Percentiles rank a stretch among this genome's conserved stretches.
phyloP scores from a whole-genome alignment of 345 rosid genomes.

The Leavenworthia alabamica region DNA sequence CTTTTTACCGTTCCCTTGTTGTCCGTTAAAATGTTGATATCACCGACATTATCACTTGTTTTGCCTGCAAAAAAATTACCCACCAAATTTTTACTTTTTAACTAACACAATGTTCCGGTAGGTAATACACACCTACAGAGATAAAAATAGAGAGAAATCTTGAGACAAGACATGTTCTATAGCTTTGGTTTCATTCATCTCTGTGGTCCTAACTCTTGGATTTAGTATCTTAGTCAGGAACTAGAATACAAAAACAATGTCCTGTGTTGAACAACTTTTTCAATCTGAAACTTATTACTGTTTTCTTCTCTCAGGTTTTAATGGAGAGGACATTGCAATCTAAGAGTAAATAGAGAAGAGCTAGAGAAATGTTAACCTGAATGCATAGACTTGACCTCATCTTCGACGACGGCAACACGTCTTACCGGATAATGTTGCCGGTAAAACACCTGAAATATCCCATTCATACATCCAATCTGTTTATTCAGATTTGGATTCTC shows the following conservation, averaged over 20 bases:
- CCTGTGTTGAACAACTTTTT: constrained; percentile 1
- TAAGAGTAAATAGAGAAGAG: not conserved
- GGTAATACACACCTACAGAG: not conserved
- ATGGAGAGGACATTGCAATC: constrained; percentile 11
- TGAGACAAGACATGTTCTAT: constrained; percentile 19
- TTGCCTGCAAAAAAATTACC: constrained; percentile 35
- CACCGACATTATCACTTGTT: constrained; percentile 32
- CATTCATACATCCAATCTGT: constrained; percentile 88
- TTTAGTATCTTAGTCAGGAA: constrained; percentile 28
- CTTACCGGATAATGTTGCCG: constrained; percentile 52
- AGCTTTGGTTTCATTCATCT: constrained; percentile 21
- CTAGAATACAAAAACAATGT: constrained; percentile 26
- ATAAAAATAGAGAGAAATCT: not conserved
- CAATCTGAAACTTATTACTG: not conserved
- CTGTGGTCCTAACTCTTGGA: constrained; percentile 26
- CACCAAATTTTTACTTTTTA: constrained; percentile 8
- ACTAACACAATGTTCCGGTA: not conserved
- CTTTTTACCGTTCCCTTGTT: constrained; percentile 44
- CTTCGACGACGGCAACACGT: constrained; percentile 37
- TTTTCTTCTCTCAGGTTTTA: not conserved
- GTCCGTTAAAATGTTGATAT: constrained; percentile 29
- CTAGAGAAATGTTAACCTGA: constrained; percentile 43
- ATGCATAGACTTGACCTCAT: constrained; percentile 37
- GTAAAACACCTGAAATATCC: constrained; percentile 74
- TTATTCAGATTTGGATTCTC: constrained; percentile 65